Conservation (phyloP, 176 grass and related monocot species). For the Echinochloa phyllopogon region DNA sequence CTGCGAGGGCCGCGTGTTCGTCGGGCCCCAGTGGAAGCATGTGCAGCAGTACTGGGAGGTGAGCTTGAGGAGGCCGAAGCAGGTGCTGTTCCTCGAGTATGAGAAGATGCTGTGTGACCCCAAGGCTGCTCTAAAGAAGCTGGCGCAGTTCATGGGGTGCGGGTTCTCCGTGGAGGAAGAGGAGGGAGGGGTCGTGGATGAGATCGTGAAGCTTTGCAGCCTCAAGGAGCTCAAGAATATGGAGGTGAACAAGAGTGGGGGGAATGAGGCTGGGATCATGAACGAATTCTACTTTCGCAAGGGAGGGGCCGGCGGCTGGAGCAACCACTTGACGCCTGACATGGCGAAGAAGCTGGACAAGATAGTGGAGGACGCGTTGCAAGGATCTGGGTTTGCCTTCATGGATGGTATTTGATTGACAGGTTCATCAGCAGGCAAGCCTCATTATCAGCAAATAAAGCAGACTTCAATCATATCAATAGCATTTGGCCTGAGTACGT, state of each 20-base stretch:
- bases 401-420: too few relatives aligned
- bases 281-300: conserved; percentile 28
- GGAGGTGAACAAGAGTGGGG: neutral
- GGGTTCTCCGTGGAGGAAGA: conserved; percentile 39
- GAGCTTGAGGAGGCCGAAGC: neutral
- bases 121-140: neutral
- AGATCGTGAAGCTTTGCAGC: conserved; percentile 39
- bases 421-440: too few relatives aligned
- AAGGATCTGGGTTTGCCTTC: conserved; percentile 20
- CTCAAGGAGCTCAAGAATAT: neutral
- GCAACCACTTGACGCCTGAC: conserved; percentile 34
- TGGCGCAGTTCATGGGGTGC: conserved; percentile 51
- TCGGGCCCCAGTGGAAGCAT: conserved; percentile 37
- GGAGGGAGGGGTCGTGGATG: neutral
- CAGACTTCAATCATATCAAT: too few relatives aligned
- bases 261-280: neutral
- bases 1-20: neutral
- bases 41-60: conserved; percentile 39
- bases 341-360: conserved; percentile 33
- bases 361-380: conserved; percentile 8
- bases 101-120: conserved; percentile 46
- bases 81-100: conserved; percentile 51
- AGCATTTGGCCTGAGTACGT: too few relatives aligned
- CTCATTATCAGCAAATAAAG: too few relatives aligned
- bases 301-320: conserved; percentile 40